Evolutionary conservation across 495 filamentous ascomycete species (phyloP), one percentile per base, ranked within the genome.

Genomic region (Aspergillus asperescens): DNA sequence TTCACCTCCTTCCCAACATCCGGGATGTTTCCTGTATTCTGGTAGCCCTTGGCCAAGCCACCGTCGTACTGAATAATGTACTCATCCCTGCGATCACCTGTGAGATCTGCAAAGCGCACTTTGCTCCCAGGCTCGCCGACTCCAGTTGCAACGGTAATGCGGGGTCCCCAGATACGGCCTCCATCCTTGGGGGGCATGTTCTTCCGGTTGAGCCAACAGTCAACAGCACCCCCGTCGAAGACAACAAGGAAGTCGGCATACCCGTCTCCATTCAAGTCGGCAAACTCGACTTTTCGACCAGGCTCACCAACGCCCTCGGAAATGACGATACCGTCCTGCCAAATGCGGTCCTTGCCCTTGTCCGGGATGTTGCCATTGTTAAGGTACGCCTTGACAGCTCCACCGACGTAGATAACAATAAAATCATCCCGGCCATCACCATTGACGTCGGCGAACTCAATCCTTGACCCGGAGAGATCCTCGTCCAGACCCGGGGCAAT

Each of bases 381-480:
- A n/a, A 7, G 31, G 13, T 35, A 35, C 9, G 45, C 45, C 28
- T 48, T 20, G 28, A 48, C 45, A n/a, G 45, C 1, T 12, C 45
- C 45, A 4, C 45, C 45, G 16, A 13, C 28, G 27, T 48, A 48
- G 9, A 48, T 15, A 37, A 48, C 27, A 5, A 48, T 8, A 10
- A 15, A 48, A 13, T 48, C 45, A 1, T 8, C 41, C 0, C 5
- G 44, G 5, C 28, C 27, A 27, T 48, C 44, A n/a, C 44, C 44
- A 18, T 48, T 35, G 29, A 31, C 31, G n/a, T 48, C 44, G 12
- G 44, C 44, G 20, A 48, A 48, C 18, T 48, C 16, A 13, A 48
- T 45, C 24, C 44, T 48, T 23, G 5, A 16, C 16, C 3, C 29
- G 28, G 13, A 35, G 31, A 9, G 31, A 35, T 15, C 13, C n/a